Base-by-base conservation (phyloP, 345 rosid species). In the Hevea brasiliensis region DNA sequence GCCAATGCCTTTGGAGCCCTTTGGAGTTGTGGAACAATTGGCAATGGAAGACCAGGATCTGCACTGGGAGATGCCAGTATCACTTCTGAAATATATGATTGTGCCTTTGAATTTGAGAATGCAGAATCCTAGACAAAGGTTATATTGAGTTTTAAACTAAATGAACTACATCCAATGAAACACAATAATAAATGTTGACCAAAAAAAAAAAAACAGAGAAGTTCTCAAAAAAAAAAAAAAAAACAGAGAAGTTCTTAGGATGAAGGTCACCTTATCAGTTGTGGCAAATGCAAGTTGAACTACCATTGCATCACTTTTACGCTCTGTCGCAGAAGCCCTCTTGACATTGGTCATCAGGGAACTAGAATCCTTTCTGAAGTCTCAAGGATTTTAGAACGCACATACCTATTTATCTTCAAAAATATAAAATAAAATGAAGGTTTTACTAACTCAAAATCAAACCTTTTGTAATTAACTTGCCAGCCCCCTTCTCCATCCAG, bases 401-500 rank as follows among this genome's bases (percentile, higher is more conserved):
- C 37, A 53, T 61, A 61, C 68, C 59, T 9, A 44, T 58, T 50
- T 59, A 41, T 63, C 58, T 14, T 47, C 37, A 50, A 17, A 17
- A 17, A 41, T 40, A 13, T 59, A 63, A 68, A 71, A 61, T 61
- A 58, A 65, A 32, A 32, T 4, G 40, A 21, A 21, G 26, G 56
- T 73, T 32, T 35, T 37, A 44, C 57, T 74, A 54, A 70, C 79
- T 54, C 42, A 67, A 60, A 60, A 50, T 45, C 84, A 65, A 78
- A 95, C 99, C 97, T 89, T 86, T 88, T 90, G 83, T 88, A 80
- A 66, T 84, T 92, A 78, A 93, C 93, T 41, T 72, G 82, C 94
- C 98, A 95, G 62, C 96, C 92, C 55, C 99, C 99, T 88, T 95
- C 99, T 58, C 99, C 99, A 78, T 93, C 89, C 84, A 95, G 79